Conservation (phyloP, 768 basidiomycete species). For the Rossbeevera mucosa region DNA sequence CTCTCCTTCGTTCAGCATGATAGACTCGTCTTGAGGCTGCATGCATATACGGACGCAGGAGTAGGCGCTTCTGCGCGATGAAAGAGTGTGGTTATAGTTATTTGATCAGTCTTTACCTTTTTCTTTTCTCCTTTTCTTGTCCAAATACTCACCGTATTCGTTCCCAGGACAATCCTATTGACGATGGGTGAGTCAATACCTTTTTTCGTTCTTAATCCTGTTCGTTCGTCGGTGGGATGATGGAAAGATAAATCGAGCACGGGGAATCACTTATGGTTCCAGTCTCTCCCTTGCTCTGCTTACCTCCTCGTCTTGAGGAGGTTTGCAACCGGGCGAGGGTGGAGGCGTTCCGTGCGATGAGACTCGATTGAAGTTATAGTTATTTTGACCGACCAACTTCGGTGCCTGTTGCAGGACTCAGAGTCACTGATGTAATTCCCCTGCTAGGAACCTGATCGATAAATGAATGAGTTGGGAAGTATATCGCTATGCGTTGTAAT, state of each 20-base stretch:
- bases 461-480: conserved; percentile 8
- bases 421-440: conserved; percentile 7
- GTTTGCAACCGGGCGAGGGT: conserved; percentile 20
- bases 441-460: neutral
- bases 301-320: conserved; percentile 25
- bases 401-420: neutral
- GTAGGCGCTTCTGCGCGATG: conserved; percentile 33
- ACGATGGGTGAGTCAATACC: conserved; percentile 6
- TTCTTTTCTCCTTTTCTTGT: neutral
- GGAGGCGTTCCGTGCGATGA: conserved; percentile 24
- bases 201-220: neutral
- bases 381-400: conserved; percentile 25
- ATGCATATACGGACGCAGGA: conserved; percentile 33
- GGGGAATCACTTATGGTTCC: conserved; percentile 20
- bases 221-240: conserved; percentile 27
- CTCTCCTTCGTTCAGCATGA: conserved; percentile 33
- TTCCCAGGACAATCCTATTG: conserved; percentile 1
- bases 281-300: conserved; percentile 23
- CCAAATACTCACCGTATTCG: conserved; percentile 4
- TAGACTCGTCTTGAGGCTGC: conserved; percentile 32
- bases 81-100: conserved; percentile 34
- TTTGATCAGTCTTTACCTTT: conserved; percentile 21
- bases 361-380: conserved; percentile 26
- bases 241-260: conserved; percentile 17
- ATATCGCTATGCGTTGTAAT: neutral